Evolutionary conservation across 1,139 yeast species (phyloP).

Genomic region (Debaryomycetaceae sp.): DNA sequence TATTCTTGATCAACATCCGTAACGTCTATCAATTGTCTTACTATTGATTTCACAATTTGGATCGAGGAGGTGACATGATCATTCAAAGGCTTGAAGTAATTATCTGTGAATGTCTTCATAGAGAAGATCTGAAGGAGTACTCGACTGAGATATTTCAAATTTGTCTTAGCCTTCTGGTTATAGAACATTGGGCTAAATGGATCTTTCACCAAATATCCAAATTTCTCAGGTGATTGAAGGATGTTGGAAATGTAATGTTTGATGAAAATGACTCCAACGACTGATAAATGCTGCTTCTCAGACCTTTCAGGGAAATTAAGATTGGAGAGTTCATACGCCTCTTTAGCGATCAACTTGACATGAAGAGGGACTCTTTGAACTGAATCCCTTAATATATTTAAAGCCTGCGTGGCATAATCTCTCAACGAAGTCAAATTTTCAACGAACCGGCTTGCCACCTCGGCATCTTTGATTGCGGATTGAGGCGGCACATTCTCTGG

Average conservation of each 20-base stretch:
- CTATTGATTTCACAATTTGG: conserved; percentile 43
- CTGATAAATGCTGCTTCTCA: conserved; percentile 54
- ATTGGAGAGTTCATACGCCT: conserved; percentile 33
- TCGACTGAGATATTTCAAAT: conserved; percentile 56
- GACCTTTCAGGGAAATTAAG: conserved; percentile 49
- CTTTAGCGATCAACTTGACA: conserved; percentile 44
- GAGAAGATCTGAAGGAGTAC: conserved; percentile 64
- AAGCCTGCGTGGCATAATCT: conserved; percentile 60
- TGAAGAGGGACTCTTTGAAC: conserved; percentile 56
- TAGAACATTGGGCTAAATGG: conserved; percentile 27
- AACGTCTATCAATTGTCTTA: conserved; percentile 50
- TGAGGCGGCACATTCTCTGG: conserved; percentile 46
- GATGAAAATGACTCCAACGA: conserved; percentile 67
- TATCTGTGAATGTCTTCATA: conserved; percentile 67
- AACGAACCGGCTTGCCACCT: conserved; percentile 66
- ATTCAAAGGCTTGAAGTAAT: conserved; percentile 76
- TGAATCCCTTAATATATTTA: conserved; percentile 37
- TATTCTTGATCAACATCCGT: conserved; percentile 59
- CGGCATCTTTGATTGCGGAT: conserved; percentile 74
- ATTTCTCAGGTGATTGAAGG: conserved; percentile 64
- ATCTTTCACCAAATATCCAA: conserved; percentile 39
- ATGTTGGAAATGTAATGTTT: conserved; percentile 65
- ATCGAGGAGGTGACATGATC: conserved; percentile 57
- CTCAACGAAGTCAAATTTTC: conserved; percentile 71
- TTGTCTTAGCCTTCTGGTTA: conserved; percentile 33